Conservation (phyloP, 179 eudicot species). For the Nepenthes alata region DNA sequence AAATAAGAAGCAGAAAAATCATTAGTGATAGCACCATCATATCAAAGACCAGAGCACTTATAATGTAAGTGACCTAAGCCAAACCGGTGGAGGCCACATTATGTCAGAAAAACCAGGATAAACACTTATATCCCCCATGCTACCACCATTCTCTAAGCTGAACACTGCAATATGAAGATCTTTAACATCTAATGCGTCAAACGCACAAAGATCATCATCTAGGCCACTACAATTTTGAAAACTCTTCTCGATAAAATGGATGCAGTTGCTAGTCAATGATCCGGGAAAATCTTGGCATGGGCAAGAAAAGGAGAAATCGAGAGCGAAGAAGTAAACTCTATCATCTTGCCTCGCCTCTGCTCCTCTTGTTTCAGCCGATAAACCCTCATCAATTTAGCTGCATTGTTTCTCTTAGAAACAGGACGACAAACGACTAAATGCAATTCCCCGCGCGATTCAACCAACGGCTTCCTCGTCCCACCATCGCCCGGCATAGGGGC, state of each 20-base stretch:
- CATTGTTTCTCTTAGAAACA: neutral
- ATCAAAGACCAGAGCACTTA: neutral
- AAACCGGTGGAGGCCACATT: slow-evolving; percentile 20
- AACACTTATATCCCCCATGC: neutral
- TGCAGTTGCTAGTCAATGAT: slow-evolving; percentile 3
- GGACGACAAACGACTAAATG: slow-evolving; percentile 8
- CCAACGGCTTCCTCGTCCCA: slow-evolving; percentile 14
- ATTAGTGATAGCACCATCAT: no score
- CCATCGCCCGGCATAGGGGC: slow-evolving; percentile 3
- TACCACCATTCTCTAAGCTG: slow-evolving; percentile 4
- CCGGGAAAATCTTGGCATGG: slow-evolving; percentile 2
- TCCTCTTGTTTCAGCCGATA: neutral
- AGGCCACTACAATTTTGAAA: slow-evolving; percentile 5
- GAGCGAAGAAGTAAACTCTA: slow-evolving; percentile 7
- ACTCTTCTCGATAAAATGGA: neutral
- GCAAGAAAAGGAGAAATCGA: slow-evolving; percentile 8
- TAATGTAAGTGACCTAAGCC: slow-evolving; percentile 11
- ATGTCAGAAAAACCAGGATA: neutral
- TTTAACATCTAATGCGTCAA: neutral
- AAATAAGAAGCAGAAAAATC: no score
- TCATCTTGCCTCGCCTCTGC: slow-evolving; percentile 9
- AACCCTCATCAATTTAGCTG: neutral
- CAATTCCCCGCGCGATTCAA: slow-evolving; percentile 9
- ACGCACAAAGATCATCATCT: neutral
- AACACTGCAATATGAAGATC: slow-evolving; percentile 9